Percentiles rank a stretch among this genome's conserved stretches.
phyloP scores from a whole-genome alignment of 495 filamentous ascomycete genomes.

The Talaromyces liani region DNA sequence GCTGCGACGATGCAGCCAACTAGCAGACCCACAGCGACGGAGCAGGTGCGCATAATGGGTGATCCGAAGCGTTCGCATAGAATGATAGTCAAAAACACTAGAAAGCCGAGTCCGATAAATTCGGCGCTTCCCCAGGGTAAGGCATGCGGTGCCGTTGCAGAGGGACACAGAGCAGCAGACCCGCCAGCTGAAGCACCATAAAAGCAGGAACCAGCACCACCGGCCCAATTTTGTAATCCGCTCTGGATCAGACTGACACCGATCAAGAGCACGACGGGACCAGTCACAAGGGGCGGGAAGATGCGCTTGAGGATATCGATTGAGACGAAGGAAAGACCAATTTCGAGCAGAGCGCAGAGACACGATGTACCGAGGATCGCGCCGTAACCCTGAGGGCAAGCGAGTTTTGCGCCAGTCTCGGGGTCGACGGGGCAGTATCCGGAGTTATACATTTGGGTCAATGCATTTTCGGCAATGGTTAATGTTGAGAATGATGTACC shows the following conservation, averaged over 20 bases:
- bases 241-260: conserved; percentile 67
- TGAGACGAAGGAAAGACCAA: conserved; percentile 68
- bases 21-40: conserved; percentile 73
- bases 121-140: conserved; percentile 83
- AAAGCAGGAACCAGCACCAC: conserved; percentile 60
- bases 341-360: conserved; percentile 64
- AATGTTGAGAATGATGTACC: conserved; percentile 85
- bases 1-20: conserved; percentile 84
- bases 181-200: conserved; percentile 42
- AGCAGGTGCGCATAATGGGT: conserved; percentile 67
- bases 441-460: conserved; percentile 79
- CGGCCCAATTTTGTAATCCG: conserved; percentile 80
- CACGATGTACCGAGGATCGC: conserved; percentile 70
- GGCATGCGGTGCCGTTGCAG: conserved; percentile 64
- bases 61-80: conserved; percentile 78
- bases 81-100: conserved; percentile 85
- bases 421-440: conserved; percentile 62
- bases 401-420: conserved; percentile 53
- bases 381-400: conserved; percentile 82
- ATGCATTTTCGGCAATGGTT: conserved; percentile 69
- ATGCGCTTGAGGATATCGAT: conserved; percentile 62
- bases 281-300: conserved; percentile 87
- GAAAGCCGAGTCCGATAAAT: conserved; percentile 85
- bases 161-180: conserved; percentile 53
- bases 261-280: conserved; percentile 73